Base-by-base conservation (phyloP, 164 flowering plant genomes). In the Annona cherimola region DNA sequence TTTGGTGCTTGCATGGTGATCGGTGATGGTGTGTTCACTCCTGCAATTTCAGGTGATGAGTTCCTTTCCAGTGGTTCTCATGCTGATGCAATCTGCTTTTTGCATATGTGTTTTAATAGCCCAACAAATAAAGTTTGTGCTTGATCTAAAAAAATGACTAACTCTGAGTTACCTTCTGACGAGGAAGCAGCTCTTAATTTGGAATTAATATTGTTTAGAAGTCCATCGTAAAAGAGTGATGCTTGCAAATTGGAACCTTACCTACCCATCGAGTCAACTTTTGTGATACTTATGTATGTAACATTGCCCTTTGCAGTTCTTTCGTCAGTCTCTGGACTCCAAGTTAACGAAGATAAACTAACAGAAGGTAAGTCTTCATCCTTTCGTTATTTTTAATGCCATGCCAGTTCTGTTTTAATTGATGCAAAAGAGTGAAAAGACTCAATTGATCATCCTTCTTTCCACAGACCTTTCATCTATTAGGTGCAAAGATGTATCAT, bases 1-100 rank as follows among this genome's bases (percentile, higher is more conserved):
- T 80, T 86, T 70, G 93, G 98, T 71, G 89, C 95, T 68, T 85
- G 85, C 80, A 93, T 93, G 98, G 88, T 90, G 74, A 91, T 93
- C 42, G 93, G 96, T 61, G 94, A 93, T 81, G 96, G 98, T 67
- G 89, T 90, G 40, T 86, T 93, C 26, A 87, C 94, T 71, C 94
- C 98, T 35, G 96, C 93, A 66, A 93, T 91, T 69, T 93, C 96
- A 81, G 98, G 98, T 90, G 75, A 14, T 63, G 16, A 12, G 19
- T 61, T 61, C 19, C 63, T 64, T 64, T 64, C 44, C 67, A 4
- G n/a, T 40, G 18, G 18, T 50, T 50, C 14, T 8, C 57, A 50
- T 50, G 9, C 57, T 7, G 57, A 50, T 5, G 14, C 14, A 2
- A 8, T 16, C 57, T 8, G 18, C 14, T 9, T 50, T 50, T 50